Evolutionary conservation across 1,139 yeast species (phyloP).

Genomic region (Kluyveromyces marxianus): DNA sequence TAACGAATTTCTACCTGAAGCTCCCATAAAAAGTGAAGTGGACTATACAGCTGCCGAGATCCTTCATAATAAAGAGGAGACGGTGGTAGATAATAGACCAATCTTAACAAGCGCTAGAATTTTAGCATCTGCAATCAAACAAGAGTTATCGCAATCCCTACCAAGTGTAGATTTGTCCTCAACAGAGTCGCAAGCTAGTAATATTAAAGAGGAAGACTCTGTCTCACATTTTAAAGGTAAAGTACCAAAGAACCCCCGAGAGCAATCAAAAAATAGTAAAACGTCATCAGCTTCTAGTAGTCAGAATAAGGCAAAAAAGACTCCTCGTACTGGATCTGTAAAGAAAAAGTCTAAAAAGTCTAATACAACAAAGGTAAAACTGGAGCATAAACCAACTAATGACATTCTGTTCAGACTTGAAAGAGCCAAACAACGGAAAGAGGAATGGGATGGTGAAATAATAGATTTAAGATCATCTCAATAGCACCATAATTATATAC

Average conservation of each 20-base stretch:
- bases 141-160: not conserved
- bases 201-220: not conserved
- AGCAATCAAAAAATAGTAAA: not conserved
- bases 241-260: not conserved
- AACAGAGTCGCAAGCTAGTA: not conserved
- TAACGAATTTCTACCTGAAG: conserved; percentile 4
- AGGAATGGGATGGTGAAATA: conserved; percentile 7
- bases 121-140: conserved; percentile 24
- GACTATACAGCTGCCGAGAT: conserved; percentile 28
- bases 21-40: conserved; percentile 7
- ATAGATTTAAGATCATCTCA: conserved; percentile 4
- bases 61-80: conserved; percentile 25
- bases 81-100: conserved; percentile 25
- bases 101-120: conserved; percentile 26
- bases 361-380: conserved; percentile 13
- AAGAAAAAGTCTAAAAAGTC: not conserved
- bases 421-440: conserved; percentile 26
- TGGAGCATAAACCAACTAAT: conserved; percentile 20
- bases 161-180: not conserved
- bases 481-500: not conserved
- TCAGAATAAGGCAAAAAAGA: too few relatives aligned
- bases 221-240: not conserved
- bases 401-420: conserved; percentile 28
- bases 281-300: too few relatives aligned
- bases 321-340: not conserved